These are phyloP conservation scores for Solanum sejunctum DNA, from an alignment of 257 asterid species.

Conservation along the genomic window DNA sequence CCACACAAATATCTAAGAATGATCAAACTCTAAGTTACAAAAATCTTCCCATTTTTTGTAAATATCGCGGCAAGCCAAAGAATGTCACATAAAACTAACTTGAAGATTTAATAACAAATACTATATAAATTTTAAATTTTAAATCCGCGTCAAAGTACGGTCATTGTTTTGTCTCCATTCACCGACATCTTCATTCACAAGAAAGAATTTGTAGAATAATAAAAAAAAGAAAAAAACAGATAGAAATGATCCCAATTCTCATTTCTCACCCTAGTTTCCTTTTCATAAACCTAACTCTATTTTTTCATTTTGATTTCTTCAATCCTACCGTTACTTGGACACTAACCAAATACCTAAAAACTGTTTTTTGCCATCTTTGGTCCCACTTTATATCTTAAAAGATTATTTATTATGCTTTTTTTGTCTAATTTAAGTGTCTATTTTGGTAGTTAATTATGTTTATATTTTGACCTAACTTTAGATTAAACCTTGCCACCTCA, in stretches of 20 bases:
- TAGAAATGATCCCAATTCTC: constrained; percentile 16
- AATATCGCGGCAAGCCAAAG: no score
- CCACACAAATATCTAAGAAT: no score
- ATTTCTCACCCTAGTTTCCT: constrained; percentile 14
- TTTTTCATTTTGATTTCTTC: constrained; percentile 10
- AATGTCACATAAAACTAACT: no score
- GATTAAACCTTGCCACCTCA: background rate
- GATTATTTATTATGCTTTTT: constrained; percentile 8
- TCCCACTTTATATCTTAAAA: constrained; percentile 17
- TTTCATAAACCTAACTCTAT: constrained; percentile 33
- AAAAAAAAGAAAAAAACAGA: background rate
- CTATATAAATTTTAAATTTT: background rate
- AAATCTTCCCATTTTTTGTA: no score
- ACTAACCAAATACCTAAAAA: constrained; percentile 20
- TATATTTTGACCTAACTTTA: background rate
- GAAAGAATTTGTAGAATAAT: constrained; percentile 6
- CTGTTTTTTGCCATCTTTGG: background rate
- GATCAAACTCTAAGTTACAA: no score
- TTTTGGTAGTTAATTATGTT: constrained; percentile 1
- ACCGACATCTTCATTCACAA: constrained; percentile 33
- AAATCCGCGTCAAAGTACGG: background rate
- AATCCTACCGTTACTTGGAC: constrained; percentile 34
- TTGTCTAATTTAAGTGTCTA: constrained; percentile 1
- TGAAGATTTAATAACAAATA: no score
- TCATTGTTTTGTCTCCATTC: background rate